Conservation (phyloP, 2,329 filamentous ascomycete species). For the Verticillium longisporum region DNA sequence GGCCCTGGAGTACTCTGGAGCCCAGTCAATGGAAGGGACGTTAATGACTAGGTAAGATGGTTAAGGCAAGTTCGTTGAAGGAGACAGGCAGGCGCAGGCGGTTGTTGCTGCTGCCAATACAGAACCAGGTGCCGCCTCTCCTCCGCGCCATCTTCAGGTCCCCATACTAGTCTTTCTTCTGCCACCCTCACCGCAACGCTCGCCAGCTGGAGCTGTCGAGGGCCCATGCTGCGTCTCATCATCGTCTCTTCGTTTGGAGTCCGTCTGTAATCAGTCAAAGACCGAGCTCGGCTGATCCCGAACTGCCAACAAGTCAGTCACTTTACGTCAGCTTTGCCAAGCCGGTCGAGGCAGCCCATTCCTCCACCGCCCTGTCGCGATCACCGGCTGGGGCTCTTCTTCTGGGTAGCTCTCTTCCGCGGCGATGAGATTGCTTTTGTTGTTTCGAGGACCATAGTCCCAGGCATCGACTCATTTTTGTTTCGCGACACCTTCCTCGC, state of each 20-base stretch:
- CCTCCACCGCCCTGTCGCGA: not conserved
- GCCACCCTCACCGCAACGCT: not conserved
- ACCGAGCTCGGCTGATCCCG: not conserved
- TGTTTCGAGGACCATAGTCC: not conserved
- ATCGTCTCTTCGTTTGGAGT: not conserved
- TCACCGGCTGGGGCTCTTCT: not conserved
- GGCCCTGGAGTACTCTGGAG: not conserved
- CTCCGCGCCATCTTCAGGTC: not conserved
- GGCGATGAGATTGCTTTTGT: not conserved
- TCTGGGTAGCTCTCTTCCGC: not conserved
- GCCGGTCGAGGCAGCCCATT: not conserved
- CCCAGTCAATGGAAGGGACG: no score
- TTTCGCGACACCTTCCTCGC: not conserved
- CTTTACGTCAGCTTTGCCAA: not conserved
- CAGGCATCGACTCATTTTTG: not conserved
- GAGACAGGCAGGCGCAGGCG: not conserved
- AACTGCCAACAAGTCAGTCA: not conserved
- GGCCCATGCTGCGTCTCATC: not conserved
- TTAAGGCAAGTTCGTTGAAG: not conserved
- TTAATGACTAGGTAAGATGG: not conserved
- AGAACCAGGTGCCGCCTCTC: not conserved
- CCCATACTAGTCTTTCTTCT: not conserved
- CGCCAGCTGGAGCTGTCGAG: not conserved
- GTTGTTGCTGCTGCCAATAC: not conserved
- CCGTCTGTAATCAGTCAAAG: not conserved